Percentiles rank a stretch among this genome's conserved stretches.
Conservation (phyloP, 805 yeast species). For the Lachancea meyersii region DNA sequence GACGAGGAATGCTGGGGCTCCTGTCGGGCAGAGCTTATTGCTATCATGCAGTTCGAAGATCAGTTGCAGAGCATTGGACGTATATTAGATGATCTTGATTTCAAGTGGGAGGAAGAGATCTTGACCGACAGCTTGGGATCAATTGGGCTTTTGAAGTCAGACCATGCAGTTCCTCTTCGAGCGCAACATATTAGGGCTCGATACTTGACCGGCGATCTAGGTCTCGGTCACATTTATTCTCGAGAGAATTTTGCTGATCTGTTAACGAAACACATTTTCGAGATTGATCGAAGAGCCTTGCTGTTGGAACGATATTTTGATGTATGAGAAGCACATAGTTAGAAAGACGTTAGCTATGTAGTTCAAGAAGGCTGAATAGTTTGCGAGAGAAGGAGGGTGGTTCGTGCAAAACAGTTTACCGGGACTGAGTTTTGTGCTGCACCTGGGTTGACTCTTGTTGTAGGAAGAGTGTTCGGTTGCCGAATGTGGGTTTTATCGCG, state of each 20-base stretch:
- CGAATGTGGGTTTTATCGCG: too few relatives aligned
- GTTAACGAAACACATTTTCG: background rate
- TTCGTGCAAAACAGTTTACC: too few relatives aligned
- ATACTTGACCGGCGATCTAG: background rate
- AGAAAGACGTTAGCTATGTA: too few relatives aligned
- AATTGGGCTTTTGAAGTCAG: background rate
- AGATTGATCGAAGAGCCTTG: background rate
- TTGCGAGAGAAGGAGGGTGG: too few relatives aligned
- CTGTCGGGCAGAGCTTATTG: background rate
- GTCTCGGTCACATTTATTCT: background rate
- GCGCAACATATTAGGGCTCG: background rate
- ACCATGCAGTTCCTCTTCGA: background rate
- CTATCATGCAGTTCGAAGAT: background rate
- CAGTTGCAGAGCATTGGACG: background rate
- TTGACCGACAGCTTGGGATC: background rate
- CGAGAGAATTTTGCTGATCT: slow-evolving; percentile 1
- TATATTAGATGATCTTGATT: background rate
- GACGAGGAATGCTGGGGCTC: background rate
- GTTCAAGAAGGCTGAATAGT: too few relatives aligned
- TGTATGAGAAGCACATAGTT: background rate
- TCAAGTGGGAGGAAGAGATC: background rate
- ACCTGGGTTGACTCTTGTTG: too few relatives aligned
- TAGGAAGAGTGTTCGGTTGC: too few relatives aligned
- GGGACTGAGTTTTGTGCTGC: too few relatives aligned
- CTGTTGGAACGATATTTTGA: background rate